These are phyloP conservation scores for Fusarium sp. DNA, from an alignment of 2,329 filamentous ascomycete genomes.

Conservation along the genomic window DNA sequence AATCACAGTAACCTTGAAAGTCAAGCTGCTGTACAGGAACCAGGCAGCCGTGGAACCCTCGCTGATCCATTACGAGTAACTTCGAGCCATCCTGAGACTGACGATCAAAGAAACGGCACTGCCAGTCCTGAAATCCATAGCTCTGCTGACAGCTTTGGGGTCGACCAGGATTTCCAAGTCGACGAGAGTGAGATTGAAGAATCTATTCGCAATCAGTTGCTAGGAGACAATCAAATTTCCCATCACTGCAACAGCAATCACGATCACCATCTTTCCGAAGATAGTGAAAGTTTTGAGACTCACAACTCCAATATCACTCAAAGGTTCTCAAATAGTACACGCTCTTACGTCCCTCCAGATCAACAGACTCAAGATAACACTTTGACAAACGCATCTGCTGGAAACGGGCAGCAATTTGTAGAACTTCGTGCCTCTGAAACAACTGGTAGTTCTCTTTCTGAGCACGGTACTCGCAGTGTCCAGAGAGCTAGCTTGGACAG, in stretches of 20 bases:
- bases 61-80: background rate
- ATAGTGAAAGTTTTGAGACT: slow-evolving; percentile 11
- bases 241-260: background rate
- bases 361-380: slow-evolving; percentile 8
- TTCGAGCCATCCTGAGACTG: background rate
- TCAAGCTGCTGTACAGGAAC: slow-evolving; percentile 7
- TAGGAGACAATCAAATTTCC: background rate
- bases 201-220: background rate
- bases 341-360: background rate
- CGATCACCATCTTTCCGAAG: background rate
- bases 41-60: background rate
- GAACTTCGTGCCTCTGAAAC: background rate
- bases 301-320: slow-evolving; percentile 5
- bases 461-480: background rate
- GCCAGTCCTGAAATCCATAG: background rate
- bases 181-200: background rate
- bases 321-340: background rate
- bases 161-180: background rate
- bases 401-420: background rate
- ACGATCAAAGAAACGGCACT: background rate
- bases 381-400: background rate
- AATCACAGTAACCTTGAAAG: slow-evolving; percentile 26
- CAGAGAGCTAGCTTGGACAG: background rate
- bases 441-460: background rate
- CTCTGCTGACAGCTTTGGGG: background rate